Evolutionary conservation across 169 alveolate species (phyloP).

Genomic region (Plasmodium vinckei): DNA sequence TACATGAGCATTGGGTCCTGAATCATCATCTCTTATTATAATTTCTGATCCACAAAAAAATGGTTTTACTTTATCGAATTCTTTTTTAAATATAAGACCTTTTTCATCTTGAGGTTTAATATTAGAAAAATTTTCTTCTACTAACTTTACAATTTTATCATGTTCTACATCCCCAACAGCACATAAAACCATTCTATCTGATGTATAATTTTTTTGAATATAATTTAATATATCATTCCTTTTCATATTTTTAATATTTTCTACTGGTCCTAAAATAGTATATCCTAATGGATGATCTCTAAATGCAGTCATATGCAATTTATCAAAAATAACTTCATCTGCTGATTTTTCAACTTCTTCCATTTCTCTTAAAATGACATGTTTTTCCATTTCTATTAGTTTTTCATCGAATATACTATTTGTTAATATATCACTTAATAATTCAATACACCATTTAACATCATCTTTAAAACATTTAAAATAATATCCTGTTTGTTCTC

Average conservation of each 20-base stretch:
- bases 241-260: constrained; percentile 89
- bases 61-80: constrained; percentile 82
- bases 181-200: constrained; percentile 94
- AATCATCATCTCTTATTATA: constrained; percentile 81
- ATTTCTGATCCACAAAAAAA: constrained; percentile 87
- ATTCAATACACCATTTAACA: constrained; percentile 91
- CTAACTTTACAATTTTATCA: constrained; percentile 85
- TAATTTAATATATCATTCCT: constrained; percentile 92
- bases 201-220: constrained; percentile 91
- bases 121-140: constrained; percentile 71
- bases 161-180: constrained; percentile 94
- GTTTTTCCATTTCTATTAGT: constrained; percentile 93
- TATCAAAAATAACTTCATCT: constrained; percentile 95
- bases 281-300: constrained; percentile 94
- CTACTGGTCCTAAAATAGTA: constrained; percentile 92
- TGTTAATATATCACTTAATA: constrained; percentile 93
- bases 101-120: constrained; percentile 28
- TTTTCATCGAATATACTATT: constrained; percentile 90
- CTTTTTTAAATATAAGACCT: not conserved
- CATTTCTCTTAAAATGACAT: constrained; percentile 95
- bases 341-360: constrained; percentile 93
- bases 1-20: constrained; percentile 91
- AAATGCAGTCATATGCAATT: constrained; percentile 90
- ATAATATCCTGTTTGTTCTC: constrained; percentile 96
- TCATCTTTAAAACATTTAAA: constrained; percentile 91